Conservation (phyloP, 208 protist genomes). For the Crithidia bombi region DNA sequence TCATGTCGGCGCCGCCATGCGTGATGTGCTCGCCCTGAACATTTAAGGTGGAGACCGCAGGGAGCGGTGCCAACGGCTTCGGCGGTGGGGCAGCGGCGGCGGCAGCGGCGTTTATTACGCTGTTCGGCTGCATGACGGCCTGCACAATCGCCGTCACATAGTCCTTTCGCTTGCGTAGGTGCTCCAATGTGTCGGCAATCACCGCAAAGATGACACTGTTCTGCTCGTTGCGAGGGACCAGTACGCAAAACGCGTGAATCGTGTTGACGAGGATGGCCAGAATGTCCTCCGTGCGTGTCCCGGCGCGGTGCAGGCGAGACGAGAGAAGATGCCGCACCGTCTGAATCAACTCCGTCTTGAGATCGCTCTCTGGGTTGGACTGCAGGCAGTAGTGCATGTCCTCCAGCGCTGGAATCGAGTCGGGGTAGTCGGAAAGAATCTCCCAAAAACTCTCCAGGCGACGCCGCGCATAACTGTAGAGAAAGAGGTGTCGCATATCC, state of each 20-base stretch:
- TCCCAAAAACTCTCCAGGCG: constrained; percentile 81
- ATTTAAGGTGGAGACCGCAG: neutral
- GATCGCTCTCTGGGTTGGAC: constrained; percentile 42
- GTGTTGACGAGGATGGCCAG: constrained; percentile 80
- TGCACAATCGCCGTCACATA: constrained; percentile 82
- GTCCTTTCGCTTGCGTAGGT: constrained; percentile 80
- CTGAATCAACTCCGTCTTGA: constrained; percentile 67
- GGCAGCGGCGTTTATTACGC: constrained; percentile 40
- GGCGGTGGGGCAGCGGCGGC: neutral
- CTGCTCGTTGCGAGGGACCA: constrained; percentile 81
- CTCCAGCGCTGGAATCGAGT: constrained; percentile 74
- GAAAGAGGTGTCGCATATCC: constrained; percentile 63
- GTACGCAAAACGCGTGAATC: constrained; percentile 79
- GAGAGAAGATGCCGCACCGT: constrained; percentile 67
- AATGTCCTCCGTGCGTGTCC: constrained; percentile 87
- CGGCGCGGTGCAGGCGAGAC: constrained; percentile 79
- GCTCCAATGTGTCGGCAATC: constrained; percentile 76
- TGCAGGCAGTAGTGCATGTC: constrained; percentile 83
- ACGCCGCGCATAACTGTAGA: constrained; percentile 56
- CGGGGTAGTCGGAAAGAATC: constrained; percentile 87
- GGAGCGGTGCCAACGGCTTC: no score
- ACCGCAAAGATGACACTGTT: constrained; percentile 72
- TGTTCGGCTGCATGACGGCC: constrained; percentile 69
- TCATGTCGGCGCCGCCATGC: neutral
- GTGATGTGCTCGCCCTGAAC: constrained; percentile 1